Conservation (phyloP, 208 protist species). For the Acanthamoeba polyphaga region DNA sequence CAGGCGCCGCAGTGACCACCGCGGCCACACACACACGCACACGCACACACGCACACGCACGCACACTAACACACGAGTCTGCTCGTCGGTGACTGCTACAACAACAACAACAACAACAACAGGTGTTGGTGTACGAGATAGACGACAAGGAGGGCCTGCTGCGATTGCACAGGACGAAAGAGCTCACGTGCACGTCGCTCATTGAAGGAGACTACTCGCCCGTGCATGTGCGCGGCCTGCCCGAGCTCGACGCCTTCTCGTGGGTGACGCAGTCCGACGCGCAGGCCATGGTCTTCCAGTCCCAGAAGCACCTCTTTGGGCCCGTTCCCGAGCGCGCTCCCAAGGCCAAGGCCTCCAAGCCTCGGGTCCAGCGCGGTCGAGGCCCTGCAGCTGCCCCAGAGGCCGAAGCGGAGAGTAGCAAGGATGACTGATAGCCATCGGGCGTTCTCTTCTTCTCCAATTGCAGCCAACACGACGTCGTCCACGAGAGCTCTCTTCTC, state of each 20-base stretch:
- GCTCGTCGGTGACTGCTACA: too few relatives aligned
- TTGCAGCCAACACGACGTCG: too few relatives aligned
- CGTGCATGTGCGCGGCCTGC: conserved; percentile 11
- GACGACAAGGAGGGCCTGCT: not conserved
- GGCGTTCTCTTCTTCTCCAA: too few relatives aligned
- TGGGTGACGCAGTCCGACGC: not conserved
- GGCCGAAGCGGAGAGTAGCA: not conserved
- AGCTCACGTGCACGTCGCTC: conserved; percentile 21
- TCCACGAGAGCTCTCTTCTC: too few relatives aligned
- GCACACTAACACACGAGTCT: not conserved
- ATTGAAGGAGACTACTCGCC: conserved; percentile 61
- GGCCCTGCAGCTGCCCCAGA: not conserved
- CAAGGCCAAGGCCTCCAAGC: not conserved
- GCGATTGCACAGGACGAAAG: not conserved
- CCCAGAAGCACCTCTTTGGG: conserved; percentile 14
- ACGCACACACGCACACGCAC: not conserved
- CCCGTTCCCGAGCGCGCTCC: not conserved
- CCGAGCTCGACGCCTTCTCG: conserved; percentile 20
- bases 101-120: too few relatives aligned
- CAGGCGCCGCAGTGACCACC: too few relatives aligned
- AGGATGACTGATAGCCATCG: not conserved
- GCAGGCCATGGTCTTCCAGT: conserved; percentile 2
- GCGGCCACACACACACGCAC: not conserved
- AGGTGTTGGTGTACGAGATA: conserved; percentile 9
- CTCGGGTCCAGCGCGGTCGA: not conserved